A percentile compares a stretch with the other conserved stretches of the same genome.
These are phyloP conservation scores for Knoxdaviesia capensis DNA, from an alignment of 2,329 filamentous ascomycete genomes.

Conservation along the genomic window DNA sequence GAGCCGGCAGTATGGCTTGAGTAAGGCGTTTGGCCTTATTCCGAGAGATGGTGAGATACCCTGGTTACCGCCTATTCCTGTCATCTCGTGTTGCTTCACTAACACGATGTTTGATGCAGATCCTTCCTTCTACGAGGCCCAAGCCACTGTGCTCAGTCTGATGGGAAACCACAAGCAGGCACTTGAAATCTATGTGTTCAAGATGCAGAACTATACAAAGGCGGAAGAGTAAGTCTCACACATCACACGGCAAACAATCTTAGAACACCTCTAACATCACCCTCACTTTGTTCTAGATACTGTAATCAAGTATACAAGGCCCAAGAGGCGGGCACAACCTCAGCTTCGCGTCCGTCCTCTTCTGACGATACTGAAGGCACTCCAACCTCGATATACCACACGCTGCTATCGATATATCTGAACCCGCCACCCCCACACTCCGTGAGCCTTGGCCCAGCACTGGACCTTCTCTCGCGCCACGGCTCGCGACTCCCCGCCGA, in stretches of 20 bases:
- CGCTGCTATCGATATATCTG: slow-evolving; percentile 74
- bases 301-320: slow-evolving; percentile 69
- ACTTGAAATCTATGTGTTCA: slow-evolving; percentile 94
- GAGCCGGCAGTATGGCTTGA: slow-evolving; percentile 64
- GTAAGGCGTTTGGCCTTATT: slow-evolving; percentile 56
- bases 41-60: slow-evolving; percentile 50
- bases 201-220: slow-evolving; percentile 67
- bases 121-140: slow-evolving; percentile 67
- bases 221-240: slow-evolving; percentile 60
- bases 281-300: slow-evolving; percentile 27
- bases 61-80: not conserved
- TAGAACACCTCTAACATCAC: slow-evolving; percentile 12
- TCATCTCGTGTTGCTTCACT: slow-evolving; percentile 1
- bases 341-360: slow-evolving; percentile 14
- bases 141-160: slow-evolving; percentile 78
- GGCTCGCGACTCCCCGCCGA: slow-evolving; percentile 77
- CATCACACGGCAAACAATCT: slow-evolving; percentile 3
- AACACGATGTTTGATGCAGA: slow-evolving; percentile 27
- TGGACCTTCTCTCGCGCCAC: slow-evolving; percentile 77
- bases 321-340: slow-evolving; percentile 20
- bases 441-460: slow-evolving; percentile 56
- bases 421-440: slow-evolving; percentile 54
- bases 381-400: slow-evolving; percentile 72
- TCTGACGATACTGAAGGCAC: slow-evolving; percentile 23
- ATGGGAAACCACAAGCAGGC: slow-evolving; percentile 94